Evolutionary conservation across 2,329 filamentous ascomycete genomes (phyloP).

Genomic region (Teratosphaeria pseudoeucalypti): DNA sequence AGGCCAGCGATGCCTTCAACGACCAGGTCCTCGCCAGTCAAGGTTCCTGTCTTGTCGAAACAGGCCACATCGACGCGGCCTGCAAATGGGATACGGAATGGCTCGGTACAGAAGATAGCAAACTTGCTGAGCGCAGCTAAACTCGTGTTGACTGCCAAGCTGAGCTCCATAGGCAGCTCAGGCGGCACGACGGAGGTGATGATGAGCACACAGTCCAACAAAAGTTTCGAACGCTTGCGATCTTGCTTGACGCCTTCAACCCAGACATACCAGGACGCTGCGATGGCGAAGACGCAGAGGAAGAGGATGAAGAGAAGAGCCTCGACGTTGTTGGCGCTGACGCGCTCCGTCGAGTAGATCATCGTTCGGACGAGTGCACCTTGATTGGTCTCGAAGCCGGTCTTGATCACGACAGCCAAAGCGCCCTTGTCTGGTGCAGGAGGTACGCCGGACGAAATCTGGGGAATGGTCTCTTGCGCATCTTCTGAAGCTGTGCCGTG

Average conservation of each 20-base stretch:
- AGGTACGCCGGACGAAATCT: conserved; percentile 65
- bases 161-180: conserved; percentile 95
- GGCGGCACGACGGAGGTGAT: conserved; percentile 97
- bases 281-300: conserved; percentile 88
- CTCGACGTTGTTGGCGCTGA: conserved; percentile 96
- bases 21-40: conserved; percentile 92
- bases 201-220: conserved; percentile 94
- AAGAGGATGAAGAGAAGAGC: conserved; percentile 97
- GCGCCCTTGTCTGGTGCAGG: conserved; percentile 87
- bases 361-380: conserved; percentile 95
- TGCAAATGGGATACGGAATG: conserved; percentile 94
- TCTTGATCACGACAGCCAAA: conserved; percentile 90
- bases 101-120: conserved; percentile 97
- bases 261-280: conserved; percentile 99
- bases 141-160: conserved; percentile 93
- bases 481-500: conserved; percentile 73
- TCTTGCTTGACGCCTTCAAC: conserved; percentile 89
- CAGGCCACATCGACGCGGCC: conserved; percentile 93
- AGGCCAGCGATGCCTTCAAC: conserved; percentile 94
- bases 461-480: conserved; percentile 45
- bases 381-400: conserved; percentile 96
- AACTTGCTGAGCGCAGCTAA: conserved; percentile 87
- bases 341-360: conserved; percentile 98
- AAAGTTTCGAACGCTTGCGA: conserved; percentile 91
- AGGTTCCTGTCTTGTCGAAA: conserved; percentile 96